Evolutionary conservation across 1,284 basidiomycete genomes (phyloP).

Genomic region (Apiotrichum gamsii): DNA sequence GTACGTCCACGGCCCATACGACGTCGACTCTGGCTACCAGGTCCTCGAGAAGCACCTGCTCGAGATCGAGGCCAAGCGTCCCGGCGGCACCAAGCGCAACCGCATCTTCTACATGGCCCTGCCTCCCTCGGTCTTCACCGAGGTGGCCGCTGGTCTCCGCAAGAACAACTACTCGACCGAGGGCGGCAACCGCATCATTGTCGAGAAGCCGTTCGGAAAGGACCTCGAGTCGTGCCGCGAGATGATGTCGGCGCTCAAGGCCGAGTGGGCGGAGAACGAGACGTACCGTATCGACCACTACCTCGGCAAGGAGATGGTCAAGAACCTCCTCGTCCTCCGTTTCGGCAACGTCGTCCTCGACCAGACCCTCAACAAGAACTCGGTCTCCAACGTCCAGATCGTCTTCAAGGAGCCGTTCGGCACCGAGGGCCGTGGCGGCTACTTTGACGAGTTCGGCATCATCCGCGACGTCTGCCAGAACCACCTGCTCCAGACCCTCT

Average conservation of each 20-base stretch:
- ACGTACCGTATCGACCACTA: slow-evolving; percentile 98
- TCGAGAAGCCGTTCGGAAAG: slow-evolving; percentile 96
- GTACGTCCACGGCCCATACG: slow-evolving; percentile 82
- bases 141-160: slow-evolving; percentile 74
- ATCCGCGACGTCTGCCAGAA: slow-evolving; percentile 95
- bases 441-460: slow-evolving; percentile 98
- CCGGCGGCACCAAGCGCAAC: slow-evolving; percentile 52
- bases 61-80: slow-evolving; percentile 63
- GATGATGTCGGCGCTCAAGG: slow-evolving; percentile 70
- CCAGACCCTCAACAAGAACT: slow-evolving; percentile 86
- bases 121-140: slow-evolving; percentile 85
- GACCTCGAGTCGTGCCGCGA: slow-evolving; percentile 78
- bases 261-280: slow-evolving; percentile 88
- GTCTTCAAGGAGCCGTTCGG: slow-evolving; percentile 98
- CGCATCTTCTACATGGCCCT: slow-evolving; percentile 91
- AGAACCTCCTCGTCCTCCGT: slow-evolving; percentile 87
- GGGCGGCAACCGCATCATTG: slow-evolving; percentile 80
- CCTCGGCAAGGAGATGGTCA: slow-evolving; percentile 98
- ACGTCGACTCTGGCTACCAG: slow-evolving; percentile 70
- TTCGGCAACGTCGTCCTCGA: slow-evolving; percentile 87
- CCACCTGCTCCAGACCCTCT: slow-evolving; percentile 87
- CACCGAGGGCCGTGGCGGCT: slow-evolving; percentile 92
- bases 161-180: slow-evolving; percentile 67
- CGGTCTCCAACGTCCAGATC: slow-evolving; percentile 90
- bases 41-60: slow-evolving; percentile 67